These are phyloP conservation scores for Musa balbisiana DNA, from an alignment of 202 grass and related monocot species.

Conservation along the genomic window DNA sequence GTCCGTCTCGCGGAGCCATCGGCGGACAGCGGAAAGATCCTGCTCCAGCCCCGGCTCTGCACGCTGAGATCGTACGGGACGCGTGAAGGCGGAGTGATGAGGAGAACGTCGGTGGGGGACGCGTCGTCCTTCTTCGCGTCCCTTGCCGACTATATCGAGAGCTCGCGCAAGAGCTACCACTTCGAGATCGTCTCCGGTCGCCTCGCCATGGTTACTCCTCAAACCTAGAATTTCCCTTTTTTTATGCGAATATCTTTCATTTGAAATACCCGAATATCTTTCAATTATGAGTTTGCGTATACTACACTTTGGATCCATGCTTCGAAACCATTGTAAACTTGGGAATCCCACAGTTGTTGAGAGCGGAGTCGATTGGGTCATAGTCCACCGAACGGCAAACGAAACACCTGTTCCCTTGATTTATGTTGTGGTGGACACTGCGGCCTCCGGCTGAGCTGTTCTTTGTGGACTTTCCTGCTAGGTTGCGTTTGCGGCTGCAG, in stretches of 20 bases:
- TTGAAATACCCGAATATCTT: too few species aligned
- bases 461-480: not conserved
- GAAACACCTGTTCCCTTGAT: too few species aligned
- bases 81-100: conserved; percentile 21
- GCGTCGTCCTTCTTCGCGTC: conserved; percentile 72
- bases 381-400: too few species aligned
- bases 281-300: too few species aligned
- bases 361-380: too few species aligned
- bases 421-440: too few species aligned
- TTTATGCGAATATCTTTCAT: too few species aligned
- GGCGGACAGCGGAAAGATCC: conserved; percentile 38
- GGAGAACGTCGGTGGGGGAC: conserved; percentile 26
- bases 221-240: too few species aligned
- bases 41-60: conserved; percentile 84
- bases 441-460: not conserved
- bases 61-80: conserved; percentile 77
- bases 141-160: conserved; percentile 89
- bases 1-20: conserved; percentile 11
- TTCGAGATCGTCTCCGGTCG: conserved; percentile 90
- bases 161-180: conserved; percentile 79
- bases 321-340: too few species aligned
- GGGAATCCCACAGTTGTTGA: too few species aligned
- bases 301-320: too few species aligned
- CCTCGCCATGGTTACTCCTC: conserved; percentile 65
- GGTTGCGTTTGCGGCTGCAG: conserved; percentile 64